A percentile compares a stretch with the other conserved stretches of the same genome.
Evolutionary conservation across 352 stramenopile genomes (phyloP).

Genomic region (Globisporangium emineosum): DNA sequence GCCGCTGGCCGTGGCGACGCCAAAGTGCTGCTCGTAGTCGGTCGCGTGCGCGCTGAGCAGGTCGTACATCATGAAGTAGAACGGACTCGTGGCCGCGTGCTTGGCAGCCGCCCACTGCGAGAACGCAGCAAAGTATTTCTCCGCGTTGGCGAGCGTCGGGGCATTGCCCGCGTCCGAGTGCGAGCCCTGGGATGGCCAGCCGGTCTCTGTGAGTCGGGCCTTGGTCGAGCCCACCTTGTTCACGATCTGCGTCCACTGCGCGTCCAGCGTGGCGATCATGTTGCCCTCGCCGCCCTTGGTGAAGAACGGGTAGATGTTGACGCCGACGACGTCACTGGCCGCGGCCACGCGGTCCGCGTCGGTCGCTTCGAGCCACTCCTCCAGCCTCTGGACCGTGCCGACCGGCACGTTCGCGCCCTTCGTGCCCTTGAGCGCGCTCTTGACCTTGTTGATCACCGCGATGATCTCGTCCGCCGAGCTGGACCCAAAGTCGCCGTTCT

Average conservation of each 20-base stretch:
- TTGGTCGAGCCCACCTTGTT: constrained; percentile 27
- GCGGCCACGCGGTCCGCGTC: constrained; percentile 27
- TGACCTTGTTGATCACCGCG: constrained; percentile 28
- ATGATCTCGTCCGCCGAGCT: constrained; percentile 26
- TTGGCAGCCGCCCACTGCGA: constrained; percentile 1
- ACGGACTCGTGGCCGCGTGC: constrained; percentile 1
- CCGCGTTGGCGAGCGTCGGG: constrained; percentile 8
- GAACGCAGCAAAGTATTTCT: constrained; percentile 10
- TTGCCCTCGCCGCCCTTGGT: constrained; percentile 26
- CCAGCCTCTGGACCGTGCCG: constrained; percentile 60
- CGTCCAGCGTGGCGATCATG: constrained; percentile 29
- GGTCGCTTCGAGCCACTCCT: constrained; percentile 48
- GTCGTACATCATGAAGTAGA: constrained; percentile 22
- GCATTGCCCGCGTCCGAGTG: constrained; percentile 17
- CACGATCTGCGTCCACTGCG: constrained; percentile 24
- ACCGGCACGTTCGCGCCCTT: constrained; percentile 24
- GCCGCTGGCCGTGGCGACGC: constrained; percentile 4
- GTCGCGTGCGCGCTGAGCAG: constrained; percentile 5
- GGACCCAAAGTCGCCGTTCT: constrained; percentile 25
- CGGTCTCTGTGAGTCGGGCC: constrained; percentile 31
- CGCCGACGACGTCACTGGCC: constrained; percentile 29
- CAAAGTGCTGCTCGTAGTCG: constrained; percentile 19
- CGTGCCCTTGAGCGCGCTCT: constrained; percentile 19
- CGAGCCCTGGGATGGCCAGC: constrained; percentile 29
- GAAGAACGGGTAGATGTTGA: constrained; percentile 83